These are phyloP conservation scores for Magnaporthiopsis poae DNA, from an alignment of 2,329 filamentous ascomycete genomes.

Conservation along the genomic window DNA sequence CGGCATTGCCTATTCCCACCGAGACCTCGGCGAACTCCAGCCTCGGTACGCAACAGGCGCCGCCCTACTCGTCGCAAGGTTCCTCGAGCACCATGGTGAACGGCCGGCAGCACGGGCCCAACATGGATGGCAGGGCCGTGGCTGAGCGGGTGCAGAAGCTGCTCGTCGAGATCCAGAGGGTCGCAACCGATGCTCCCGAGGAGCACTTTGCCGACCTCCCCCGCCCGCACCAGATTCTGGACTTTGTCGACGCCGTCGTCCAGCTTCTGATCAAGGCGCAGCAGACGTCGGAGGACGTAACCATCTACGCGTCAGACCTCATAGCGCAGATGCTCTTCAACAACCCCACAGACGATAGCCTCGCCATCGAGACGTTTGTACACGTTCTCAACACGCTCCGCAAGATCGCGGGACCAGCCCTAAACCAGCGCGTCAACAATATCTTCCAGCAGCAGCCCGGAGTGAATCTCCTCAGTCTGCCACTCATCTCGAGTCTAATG, in stretches of 20 bases:
- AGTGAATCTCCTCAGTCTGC: conserved; percentile 45
- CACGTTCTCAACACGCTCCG: conserved; percentile 52
- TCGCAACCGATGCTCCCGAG: conserved; percentile 43
- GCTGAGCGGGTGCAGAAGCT: conserved; percentile 49
- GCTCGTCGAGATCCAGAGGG: conserved; percentile 46
- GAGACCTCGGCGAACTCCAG: conserved; percentile 50
- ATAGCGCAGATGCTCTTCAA: conserved; percentile 49
- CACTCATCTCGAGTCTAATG: conserved; percentile 47
- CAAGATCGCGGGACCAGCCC: conserved; percentile 45
- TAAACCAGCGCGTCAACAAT: conserved; percentile 45
- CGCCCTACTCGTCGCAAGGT: conserved; percentile 40
- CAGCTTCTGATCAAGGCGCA: conserved; percentile 54
- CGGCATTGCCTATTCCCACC: conserved; percentile 47
- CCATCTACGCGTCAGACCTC: conserved; percentile 49
- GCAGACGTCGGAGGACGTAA: conserved; percentile 51
- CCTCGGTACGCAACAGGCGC: conserved; percentile 33
- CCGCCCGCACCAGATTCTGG: conserved; percentile 48
- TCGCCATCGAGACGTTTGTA: conserved; percentile 52
- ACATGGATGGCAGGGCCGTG: conserved; percentile 41
- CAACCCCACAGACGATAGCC: conserved; percentile 37
- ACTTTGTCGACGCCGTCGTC: conserved; percentile 52
- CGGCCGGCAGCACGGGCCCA: conserved; percentile 37
- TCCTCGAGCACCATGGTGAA: conserved; percentile 37
- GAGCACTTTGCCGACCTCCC: conserved; percentile 52
- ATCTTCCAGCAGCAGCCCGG: conserved; percentile 49